Evolutionary conservation across 202 grass and related monocot species (phyloP), one percentile per base, ranked within the genome.

Genomic region (Bolboschoenoplectus hybrid): DNA sequence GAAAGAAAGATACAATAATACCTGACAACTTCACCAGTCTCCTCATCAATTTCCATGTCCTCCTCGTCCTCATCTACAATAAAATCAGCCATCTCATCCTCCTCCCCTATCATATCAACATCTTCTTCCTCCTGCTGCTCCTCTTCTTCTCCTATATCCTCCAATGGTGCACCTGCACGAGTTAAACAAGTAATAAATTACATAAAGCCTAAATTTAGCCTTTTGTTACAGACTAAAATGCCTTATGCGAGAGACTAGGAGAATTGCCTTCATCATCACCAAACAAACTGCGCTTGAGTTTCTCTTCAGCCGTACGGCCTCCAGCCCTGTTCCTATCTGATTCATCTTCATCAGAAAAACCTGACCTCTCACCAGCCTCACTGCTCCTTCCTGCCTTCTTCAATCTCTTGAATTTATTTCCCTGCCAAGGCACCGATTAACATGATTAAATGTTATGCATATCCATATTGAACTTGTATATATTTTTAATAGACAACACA

Each of bases 51-150:
- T 82, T 82, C 80, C 63, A 84, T 41, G 47, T 84, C 82, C 11
- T 84, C 87, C 73, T 96, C 96, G 53, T 95, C 93, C 87, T 98
- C 97, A 6, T 98, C 96, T 2, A 98, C 93, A 68, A 98, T 98
- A 79, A 98, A 98, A 61, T 88, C 96, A 9, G 87, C 91, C 96
- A 98, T 98, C 89, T 98, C 93, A 95, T 97, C 95, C 39, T 98
- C 96, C 62, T 90, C 90, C 2, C 85, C 90, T 17, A 89, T 67
- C 20, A 88, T 84, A 56, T 88, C 91, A 77, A 60, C 86, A 83
- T 98, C 96, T 53, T 92, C 91, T 77, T 78, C 87, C 76, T 89
- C 89, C 35, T 87, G 90, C 61, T 94, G 90, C 19, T 96, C 93
- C 73, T 98, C 85, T 82, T 90, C 86, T 71, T 91, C 96, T 0